A percentile compares a stretch with the other conserved stretches of the same genome.
Evolutionary conservation across 768 basidiomycete genomes (phyloP).

Genomic region (Macrolepiota fuliginosa): DNA sequence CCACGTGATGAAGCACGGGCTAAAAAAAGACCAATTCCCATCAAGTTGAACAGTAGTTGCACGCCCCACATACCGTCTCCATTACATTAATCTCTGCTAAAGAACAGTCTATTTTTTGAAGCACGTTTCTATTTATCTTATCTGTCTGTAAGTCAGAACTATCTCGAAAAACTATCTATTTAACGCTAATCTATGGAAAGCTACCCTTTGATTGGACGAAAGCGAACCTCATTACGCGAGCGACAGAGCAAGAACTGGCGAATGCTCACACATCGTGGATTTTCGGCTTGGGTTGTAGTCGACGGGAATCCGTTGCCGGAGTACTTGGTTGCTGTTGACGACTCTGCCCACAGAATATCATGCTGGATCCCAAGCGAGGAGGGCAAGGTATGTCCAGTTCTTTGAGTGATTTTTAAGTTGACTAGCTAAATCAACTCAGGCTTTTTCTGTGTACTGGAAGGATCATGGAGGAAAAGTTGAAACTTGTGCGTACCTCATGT

Average conservation of each 20-base stretch:
- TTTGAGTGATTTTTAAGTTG: background rate
- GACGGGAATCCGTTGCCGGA: conserved; percentile 49
- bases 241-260: background rate
- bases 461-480: conserved; percentile 54
- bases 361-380: conserved; percentile 69
- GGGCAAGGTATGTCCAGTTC: conserved; percentile 45
- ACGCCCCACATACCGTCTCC: background rate
- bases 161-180: background rate
- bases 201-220: background rate
- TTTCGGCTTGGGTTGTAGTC: conserved; percentile 68
- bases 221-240: background rate
- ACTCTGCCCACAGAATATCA: conserved; percentile 41
- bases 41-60: background rate
- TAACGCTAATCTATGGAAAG: background rate
- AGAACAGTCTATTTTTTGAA: background rate
- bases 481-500: conserved; percentile 58
- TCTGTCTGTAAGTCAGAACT: background rate
- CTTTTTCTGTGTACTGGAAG: conserved; percentile 62
- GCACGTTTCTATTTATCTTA: background rate
- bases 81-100: background rate
- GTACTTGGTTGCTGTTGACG: conserved; percentile 52
- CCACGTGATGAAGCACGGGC: background rate
- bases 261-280: conserved; percentile 57
- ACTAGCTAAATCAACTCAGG: conserved; percentile 28
- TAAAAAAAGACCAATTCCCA: background rate